A percentile compares a stretch with the other conserved stretches of the same genome.
phyloP scores from a whole-genome alignment of 2,329 filamentous ascomycete species.

The Mycogone perniciosa region DNA sequence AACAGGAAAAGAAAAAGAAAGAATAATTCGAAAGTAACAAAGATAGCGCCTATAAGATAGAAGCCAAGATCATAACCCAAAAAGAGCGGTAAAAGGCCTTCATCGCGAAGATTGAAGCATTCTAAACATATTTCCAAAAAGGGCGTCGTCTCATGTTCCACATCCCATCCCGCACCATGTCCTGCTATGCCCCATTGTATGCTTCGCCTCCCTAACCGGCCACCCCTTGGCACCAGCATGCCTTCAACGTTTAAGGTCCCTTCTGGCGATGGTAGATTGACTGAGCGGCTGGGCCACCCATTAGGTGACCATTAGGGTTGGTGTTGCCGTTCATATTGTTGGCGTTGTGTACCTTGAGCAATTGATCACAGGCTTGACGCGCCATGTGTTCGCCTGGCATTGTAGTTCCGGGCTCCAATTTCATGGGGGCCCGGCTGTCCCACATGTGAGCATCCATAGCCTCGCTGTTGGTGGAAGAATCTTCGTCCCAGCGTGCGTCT shows the following conservation, averaged over 20 bases:
- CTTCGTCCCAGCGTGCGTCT: conserved; percentile 23
- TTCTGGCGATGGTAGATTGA: conserved; percentile 6
- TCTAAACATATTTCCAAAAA: conserved; percentile 23
- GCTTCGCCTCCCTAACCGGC: too few species aligned
- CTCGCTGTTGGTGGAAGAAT: conserved; percentile 17
- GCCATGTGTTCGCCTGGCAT: conserved; percentile 18
- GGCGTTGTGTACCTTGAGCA: conserved; percentile 16
- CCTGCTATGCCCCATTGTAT: neutral
- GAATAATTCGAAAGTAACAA: conserved; percentile 8
- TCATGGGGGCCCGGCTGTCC: conserved; percentile 23
- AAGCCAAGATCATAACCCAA: conserved; percentile 11
- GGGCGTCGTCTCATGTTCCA: neutral
- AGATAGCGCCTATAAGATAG: neutral
- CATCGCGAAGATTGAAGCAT: conserved; percentile 28
- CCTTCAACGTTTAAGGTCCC: neutral
- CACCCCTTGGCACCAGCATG: too few species aligned
- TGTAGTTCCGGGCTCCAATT: conserved; percentile 22
- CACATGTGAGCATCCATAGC: conserved; percentile 26
- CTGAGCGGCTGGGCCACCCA: neutral
- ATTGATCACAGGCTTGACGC: neutral
- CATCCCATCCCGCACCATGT: conserved; percentile 7
- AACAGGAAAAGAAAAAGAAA: neutral
- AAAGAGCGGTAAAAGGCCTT: conserved; percentile 23
- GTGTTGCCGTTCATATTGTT: neutral
- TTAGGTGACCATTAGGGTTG: neutral